Percentiles rank a stretch among this genome's conserved stretches.
Conservation (phyloP, 371 early-diverging fungal genomes). For the Mortierella sp. region DNA sequence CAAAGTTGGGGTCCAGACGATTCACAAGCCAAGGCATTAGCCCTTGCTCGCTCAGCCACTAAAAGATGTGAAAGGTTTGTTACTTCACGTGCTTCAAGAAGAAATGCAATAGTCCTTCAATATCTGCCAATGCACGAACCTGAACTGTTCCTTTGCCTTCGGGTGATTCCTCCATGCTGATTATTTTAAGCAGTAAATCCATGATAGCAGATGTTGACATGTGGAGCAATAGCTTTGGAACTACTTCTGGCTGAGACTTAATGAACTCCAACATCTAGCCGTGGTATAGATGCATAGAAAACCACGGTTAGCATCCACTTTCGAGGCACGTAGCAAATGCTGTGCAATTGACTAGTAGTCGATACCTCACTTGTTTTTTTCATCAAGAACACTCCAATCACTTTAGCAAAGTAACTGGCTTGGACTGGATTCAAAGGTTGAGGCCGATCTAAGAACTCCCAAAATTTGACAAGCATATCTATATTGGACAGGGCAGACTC, state of each 20-base stretch:
- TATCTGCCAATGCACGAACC: conserved; percentile 55
- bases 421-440: conserved; percentile 81
- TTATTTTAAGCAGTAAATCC: conserved; percentile 91
- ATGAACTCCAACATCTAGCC: conserved; percentile 78
- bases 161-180: conserved; percentile 90
- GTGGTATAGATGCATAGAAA: not conserved
- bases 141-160: conserved; percentile 85
- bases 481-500: conserved; percentile 78
- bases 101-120: not conserved
- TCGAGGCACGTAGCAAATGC: not conserved
- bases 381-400: conserved; percentile 85
- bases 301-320: not conserved
- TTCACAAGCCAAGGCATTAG: conserved; percentile 83
- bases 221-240: conserved; percentile 77
- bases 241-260: conserved; percentile 70
- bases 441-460: conserved; percentile 84
- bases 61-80: not conserved
- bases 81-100: not conserved
- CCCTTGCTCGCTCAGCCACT: conserved; percentile 89
- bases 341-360: not conserved
- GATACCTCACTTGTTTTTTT: conserved; percentile 84
- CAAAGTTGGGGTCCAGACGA: conserved; percentile 83
- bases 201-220: conserved; percentile 89
- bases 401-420: conserved; percentile 90
- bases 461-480: conserved; percentile 81